Evolutionary conservation across 2,329 filamentous ascomycete genomes (phyloP).

Genomic region (Passalora sequoiae): DNA sequence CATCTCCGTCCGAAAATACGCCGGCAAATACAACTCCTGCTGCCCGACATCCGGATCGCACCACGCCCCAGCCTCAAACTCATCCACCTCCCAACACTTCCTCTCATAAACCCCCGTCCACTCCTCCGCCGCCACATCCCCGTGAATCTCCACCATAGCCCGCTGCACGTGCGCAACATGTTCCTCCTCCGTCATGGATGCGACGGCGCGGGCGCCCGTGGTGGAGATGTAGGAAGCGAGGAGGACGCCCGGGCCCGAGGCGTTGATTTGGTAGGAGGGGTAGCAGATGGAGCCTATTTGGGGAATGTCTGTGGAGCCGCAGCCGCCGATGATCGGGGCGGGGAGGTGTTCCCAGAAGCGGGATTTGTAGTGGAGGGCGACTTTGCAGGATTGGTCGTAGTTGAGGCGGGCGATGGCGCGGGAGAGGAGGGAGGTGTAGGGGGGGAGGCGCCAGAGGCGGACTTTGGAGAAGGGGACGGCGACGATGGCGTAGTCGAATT

Average conservation of each 20-base stretch:
- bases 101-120: slow-evolving; percentile 62
- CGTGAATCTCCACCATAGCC: slow-evolving; percentile 64
- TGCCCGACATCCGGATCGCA: slow-evolving; percentile 54
- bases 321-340: slow-evolving; percentile 59
- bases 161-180: slow-evolving; percentile 60
- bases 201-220: slow-evolving; percentile 43
- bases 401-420: slow-evolving; percentile 48
- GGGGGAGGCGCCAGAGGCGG: slow-evolving; percentile 56
- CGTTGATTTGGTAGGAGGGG: slow-evolving; percentile 62
- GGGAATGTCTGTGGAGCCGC: slow-evolving; percentile 56
- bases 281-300: slow-evolving; percentile 61
- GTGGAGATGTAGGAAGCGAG: slow-evolving; percentile 55
- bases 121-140: slow-evolving; percentile 53
- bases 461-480: slow-evolving; percentile 61
- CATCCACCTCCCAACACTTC: slow-evolving; percentile 61
- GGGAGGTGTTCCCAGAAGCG: slow-evolving; percentile 56
- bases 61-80: slow-evolving; percentile 60
- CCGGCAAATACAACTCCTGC: slow-evolving; percentile 64
- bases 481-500: slow-evolving; percentile 64
- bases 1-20: slow-evolving; percentile 66
- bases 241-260: slow-evolving; percentile 57
- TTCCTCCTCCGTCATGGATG: slow-evolving; percentile 51
- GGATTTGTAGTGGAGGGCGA: slow-evolving; percentile 63
- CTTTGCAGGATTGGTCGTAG: slow-evolving; percentile 50
- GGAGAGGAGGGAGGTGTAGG: slow-evolving; percentile 47